Base-by-base conservation (phyloP, 768 basidiomycete genomes). In the Agrocybe chaxingu region DNA sequence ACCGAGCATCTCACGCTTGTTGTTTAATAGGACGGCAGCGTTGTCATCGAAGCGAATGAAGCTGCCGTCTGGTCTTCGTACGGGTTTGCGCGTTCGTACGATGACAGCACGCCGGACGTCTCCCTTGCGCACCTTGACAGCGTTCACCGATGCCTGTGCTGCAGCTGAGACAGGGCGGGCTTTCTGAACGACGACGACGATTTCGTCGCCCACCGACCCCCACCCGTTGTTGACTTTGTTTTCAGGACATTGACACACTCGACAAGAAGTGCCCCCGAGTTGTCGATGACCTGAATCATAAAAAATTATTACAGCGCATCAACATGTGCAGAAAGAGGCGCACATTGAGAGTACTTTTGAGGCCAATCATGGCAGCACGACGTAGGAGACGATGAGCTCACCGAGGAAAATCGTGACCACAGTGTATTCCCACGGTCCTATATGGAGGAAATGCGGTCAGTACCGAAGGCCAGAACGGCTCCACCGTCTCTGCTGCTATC, bases 211-310 rank as follows among this genome's bases (percentile, higher is more conserved):
- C 11, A 93, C 89, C 31, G 82, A 78, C 32, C 93, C 96, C 82
- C 90, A 91, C 39, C 95, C 95, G 59, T 93, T 90, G 66, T 91
- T 95, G 60, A 93, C 91, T 69, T 98, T 98, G 66, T 91, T 85
- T 98, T 98, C 51, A 97, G 77, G 29, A 98, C 84, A 68, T 98
- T 97, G 66, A 98, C 92, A 63, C 94, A 97, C 75, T 98, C 96
- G 37, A 94, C 86, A 54, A 96, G 73, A 55, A 98, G 78, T 6
- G 92, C 95, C 31, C 96, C 96, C 5, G 96, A 94, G 70, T 98
- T 98, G 76, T 98, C 96, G 67, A 98, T 97, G 57, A 92, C 86
- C 91, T 93, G 48, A 13, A 43, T 6, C 40, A 7, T 35, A 1
- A 7, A 37, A 35, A 12, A 43, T 37, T 24, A n/a, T n/a, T 7